Conservation (phyloP, 176 grass and related monocot genomes). For the Poa annua region DNA sequence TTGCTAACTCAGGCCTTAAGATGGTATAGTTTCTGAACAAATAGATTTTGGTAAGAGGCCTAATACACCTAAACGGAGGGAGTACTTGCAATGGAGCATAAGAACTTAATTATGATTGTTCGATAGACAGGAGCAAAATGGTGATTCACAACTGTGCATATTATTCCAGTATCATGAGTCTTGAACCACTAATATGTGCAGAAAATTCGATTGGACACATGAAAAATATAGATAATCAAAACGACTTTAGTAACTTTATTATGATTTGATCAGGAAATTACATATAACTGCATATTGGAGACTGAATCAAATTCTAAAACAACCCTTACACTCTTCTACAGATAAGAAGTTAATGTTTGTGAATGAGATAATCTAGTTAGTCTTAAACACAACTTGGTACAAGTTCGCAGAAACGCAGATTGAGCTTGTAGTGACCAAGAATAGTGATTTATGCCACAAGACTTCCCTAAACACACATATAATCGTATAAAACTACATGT, state of each 20-base stretch:
- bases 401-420: neutral
- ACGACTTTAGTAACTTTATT: neutral
- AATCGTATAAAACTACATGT: neutral
- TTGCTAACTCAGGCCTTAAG: too few species aligned
- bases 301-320: slow-evolving; percentile 1
- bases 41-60: too few species aligned
- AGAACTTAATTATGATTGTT: too few species aligned
- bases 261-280: neutral
- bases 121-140: neutral
- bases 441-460: slow-evolving; percentile 14
- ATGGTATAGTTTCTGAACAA: too few species aligned
- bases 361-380: neutral
- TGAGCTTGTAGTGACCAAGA: neutral
- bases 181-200: neutral
- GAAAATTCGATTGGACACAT: neutral
- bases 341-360: neutral
- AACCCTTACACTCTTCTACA: neutral
- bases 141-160: neutral
- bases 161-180: neutral
- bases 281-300: neutral
- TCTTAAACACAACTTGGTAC: neutral
- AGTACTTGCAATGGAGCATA: too few species aligned
- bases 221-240: neutral
- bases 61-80: too few species aligned
- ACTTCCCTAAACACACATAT: neutral